Conservation (phyloP, 495 filamentous ascomycete genomes). For the Neurospora hispaniola region DNA sequence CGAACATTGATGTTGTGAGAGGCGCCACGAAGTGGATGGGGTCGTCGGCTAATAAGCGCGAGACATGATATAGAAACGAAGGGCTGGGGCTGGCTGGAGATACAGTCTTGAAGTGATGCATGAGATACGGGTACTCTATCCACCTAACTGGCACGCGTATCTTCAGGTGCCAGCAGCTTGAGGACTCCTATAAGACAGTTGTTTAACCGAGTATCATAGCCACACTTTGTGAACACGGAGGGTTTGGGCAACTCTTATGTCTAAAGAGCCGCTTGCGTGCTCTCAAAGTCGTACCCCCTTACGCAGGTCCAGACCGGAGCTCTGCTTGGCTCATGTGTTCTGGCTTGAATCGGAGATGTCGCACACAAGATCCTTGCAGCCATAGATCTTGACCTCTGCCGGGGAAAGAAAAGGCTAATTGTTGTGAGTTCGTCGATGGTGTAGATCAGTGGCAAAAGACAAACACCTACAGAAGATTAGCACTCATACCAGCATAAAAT, state of each 20-base stretch:
- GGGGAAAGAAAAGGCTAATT: too few species aligned
- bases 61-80: background rate
- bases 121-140: background rate
- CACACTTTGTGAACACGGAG: background rate
- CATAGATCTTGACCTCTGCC: background rate
- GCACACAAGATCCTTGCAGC: background rate
- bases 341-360: background rate
- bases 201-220: background rate
- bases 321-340: background rate
- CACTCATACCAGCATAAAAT: too few species aligned
- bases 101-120: background rate
- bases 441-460: too few species aligned
- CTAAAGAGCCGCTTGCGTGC: background rate
- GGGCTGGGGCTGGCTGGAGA: background rate
- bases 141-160: background rate
- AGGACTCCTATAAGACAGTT: background rate
- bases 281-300: background rate
- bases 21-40: background rate
- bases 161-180: background rate
- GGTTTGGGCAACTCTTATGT: background rate
- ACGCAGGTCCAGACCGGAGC: background rate
- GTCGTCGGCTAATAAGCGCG: background rate
- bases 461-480: too few species aligned
- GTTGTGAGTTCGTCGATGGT: too few species aligned
- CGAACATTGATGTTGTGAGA: background rate